These are phyloP conservation scores for Laguncularia racemosa DNA, from an alignment of 345 rosid genomes.

Conservation along the genomic window DNA sequence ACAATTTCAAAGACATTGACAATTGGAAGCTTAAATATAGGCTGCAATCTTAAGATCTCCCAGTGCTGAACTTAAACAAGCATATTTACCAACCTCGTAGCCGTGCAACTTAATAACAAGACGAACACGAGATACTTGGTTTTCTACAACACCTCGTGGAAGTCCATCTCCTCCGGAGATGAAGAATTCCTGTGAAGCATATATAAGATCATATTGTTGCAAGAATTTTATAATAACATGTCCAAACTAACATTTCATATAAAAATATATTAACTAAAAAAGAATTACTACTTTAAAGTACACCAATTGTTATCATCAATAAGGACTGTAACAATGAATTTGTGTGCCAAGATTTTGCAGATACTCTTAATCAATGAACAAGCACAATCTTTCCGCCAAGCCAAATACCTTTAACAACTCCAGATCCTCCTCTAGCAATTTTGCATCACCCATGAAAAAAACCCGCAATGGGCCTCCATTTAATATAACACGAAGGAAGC, in stretches of 20 bases:
- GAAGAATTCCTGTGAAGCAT: constrained; percentile 65
- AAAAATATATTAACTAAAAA: not conserved
- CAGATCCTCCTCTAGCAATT: constrained; percentile 76
- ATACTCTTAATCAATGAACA: too few species aligned
- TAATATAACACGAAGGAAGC: constrained; percentile 73
- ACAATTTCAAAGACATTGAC: too few species aligned
- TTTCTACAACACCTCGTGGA: constrained; percentile 95
- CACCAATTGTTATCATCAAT: too few species aligned
- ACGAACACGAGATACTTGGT: constrained; percentile 82
- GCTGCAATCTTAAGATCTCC: too few species aligned
- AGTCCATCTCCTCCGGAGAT: constrained; percentile 97
- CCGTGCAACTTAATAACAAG: constrained; percentile 68
- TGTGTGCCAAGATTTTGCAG: too few species aligned
- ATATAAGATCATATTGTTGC: not conserved
- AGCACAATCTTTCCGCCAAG: too few species aligned
- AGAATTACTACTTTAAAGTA: not conserved
- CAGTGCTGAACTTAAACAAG: too few species aligned
- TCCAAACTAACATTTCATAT: not conserved
- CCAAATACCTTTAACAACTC: constrained; percentile 74
- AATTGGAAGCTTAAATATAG: too few species aligned
- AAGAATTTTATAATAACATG: not conserved
- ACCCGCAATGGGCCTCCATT: constrained; percentile 81
- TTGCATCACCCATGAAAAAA: constrained; percentile 64
- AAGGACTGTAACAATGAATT: too few species aligned
- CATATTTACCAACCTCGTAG: constrained; percentile 56